Percentiles rank a stretch among this genome's conserved stretches.
Conservation (phyloP, 2,329 filamentous ascomycete species). For the Ophiostoma triangulosporum region DNA sequence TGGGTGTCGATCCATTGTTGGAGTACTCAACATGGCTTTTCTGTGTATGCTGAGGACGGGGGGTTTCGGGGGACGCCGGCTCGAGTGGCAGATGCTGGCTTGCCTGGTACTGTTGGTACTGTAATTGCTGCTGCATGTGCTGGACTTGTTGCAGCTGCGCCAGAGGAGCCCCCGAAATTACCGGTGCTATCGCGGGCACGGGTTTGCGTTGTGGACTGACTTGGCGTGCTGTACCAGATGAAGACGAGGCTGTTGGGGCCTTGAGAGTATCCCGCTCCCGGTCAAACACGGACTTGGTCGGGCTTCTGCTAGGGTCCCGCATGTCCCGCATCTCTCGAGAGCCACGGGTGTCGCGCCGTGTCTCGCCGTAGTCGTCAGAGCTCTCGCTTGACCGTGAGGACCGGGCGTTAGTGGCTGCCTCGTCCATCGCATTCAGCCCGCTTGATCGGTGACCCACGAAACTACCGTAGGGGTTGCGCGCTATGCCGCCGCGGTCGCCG, state of each 20-base stretch:
- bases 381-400: constrained; percentile 38
- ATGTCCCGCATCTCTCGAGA: no score
- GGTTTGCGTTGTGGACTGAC: constrained; percentile 47
- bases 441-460: constrained; percentile 27
- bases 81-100: constrained; percentile 19
- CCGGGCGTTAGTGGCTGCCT: constrained; percentile 66
- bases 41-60: constrained; percentile 12
- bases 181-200: constrained; percentile 20
- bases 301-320: constrained; percentile 38
- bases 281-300: constrained; percentile 34
- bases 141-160: constrained; percentile 19
- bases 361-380: constrained; percentile 37
- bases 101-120: constrained; percentile 10
- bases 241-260: constrained; percentile 21
- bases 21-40: constrained; percentile 26
- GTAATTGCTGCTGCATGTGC: constrained; percentile 10
- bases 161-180: background rate
- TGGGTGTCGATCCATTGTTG: constrained; percentile 16
- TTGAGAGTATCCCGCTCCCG: constrained; percentile 42
- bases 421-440: constrained; percentile 61
- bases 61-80: constrained; percentile 19
- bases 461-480: background rate
- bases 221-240: constrained; percentile 34
- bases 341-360: constrained; percentile 21
- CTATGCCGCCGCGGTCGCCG: constrained; percentile 46